Conservation (phyloP, 1,139 yeast species). For the Suzukiozyma palmioleophila region DNA sequence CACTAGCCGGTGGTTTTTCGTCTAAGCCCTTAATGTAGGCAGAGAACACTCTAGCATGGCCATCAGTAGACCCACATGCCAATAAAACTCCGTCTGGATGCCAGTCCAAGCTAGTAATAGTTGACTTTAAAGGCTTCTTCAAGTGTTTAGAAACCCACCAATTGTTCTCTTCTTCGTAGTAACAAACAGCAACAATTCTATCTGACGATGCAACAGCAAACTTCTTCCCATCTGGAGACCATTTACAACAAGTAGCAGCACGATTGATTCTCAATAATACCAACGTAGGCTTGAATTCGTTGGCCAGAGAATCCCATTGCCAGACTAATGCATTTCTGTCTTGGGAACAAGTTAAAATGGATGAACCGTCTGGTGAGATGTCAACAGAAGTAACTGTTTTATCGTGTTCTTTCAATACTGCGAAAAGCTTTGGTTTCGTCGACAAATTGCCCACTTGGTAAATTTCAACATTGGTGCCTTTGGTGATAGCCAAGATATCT, state of each 20-base stretch:
- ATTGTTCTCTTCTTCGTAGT: slow-evolving; percentile 91
- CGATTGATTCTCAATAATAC: slow-evolving; percentile 89
- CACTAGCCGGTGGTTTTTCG: slow-evolving; percentile 70
- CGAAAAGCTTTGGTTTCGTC: slow-evolving; percentile 47
- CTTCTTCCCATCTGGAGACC: slow-evolving; percentile 92
- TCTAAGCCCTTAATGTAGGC: slow-evolving; percentile 90
- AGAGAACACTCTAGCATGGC: slow-evolving; percentile 91
- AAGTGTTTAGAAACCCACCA: slow-evolving; percentile 99
- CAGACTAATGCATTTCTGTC: slow-evolving; percentile 97
- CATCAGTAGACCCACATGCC: slow-evolving; percentile 93
- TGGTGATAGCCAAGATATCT: slow-evolving; percentile 73
- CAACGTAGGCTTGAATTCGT: slow-evolving; percentile 74
- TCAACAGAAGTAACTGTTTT: slow-evolving; percentile 94
- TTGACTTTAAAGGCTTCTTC: slow-evolving; percentile 87
- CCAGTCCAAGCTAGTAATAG: slow-evolving; percentile 85
- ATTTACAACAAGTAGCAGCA: slow-evolving; percentile 88
- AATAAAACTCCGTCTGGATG: slow-evolving; percentile 89
- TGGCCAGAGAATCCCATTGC: slow-evolving; percentile 57
- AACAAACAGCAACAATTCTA: slow-evolving; percentile 89
- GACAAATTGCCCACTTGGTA: slow-evolving; percentile 46
- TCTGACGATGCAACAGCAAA: slow-evolving; percentile 98
- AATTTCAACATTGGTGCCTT: slow-evolving; percentile 70
- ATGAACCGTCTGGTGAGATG: slow-evolving; percentile 74
- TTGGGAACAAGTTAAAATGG: slow-evolving; percentile 94
- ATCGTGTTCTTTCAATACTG: slow-evolving; percentile 80